Percentiles rank a stretch among this genome's conserved stretches.
These are phyloP conservation scores for Pistacia integerrima DNA, from an alignment of 345 rosid genomes.

Conservation along the genomic window DNA sequence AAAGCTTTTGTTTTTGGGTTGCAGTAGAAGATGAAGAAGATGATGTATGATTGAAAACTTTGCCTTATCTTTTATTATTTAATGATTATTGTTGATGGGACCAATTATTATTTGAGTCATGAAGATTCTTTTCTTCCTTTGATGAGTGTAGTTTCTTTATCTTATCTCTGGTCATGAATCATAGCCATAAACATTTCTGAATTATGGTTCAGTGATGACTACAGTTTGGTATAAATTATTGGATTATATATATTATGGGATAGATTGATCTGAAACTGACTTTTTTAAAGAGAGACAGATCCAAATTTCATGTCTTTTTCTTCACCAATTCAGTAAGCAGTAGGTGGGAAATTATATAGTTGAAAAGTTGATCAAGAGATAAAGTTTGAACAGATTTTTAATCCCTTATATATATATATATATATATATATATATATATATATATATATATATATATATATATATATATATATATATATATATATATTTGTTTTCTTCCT, in stretches of 20 bases:
- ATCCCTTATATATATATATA: no score
- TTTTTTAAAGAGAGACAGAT: constrained; percentile 1
- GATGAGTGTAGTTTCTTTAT: background rate
- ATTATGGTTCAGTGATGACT: constrained; percentile 8
- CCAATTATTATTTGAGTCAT: constrained; percentile 16
- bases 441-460: no score
- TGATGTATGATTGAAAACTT: constrained; percentile 28
- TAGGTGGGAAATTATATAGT: constrained; percentile 21
- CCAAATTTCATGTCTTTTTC: constrained; percentile 21
- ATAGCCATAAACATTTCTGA: background rate
- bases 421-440: no score
- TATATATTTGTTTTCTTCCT: background rate
- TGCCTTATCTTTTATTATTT: background rate
- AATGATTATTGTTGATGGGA: constrained; percentile 11
- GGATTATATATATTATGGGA: background rate
- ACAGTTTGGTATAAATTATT: background rate
- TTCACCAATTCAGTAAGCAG: background rate
- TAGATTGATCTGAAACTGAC: constrained; percentile 11
- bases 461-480: no score
- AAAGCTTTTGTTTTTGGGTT: background rate
- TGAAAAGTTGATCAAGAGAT: background rate
- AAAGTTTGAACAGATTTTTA: background rate
- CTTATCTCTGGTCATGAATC: background rate
- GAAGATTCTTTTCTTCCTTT: constrained; percentile 12
- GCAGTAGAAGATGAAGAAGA: constrained; percentile 1